Base-by-base conservation (phyloP, 495 filamentous ascomycete species). In the Apiosordaria backusii region DNA sequence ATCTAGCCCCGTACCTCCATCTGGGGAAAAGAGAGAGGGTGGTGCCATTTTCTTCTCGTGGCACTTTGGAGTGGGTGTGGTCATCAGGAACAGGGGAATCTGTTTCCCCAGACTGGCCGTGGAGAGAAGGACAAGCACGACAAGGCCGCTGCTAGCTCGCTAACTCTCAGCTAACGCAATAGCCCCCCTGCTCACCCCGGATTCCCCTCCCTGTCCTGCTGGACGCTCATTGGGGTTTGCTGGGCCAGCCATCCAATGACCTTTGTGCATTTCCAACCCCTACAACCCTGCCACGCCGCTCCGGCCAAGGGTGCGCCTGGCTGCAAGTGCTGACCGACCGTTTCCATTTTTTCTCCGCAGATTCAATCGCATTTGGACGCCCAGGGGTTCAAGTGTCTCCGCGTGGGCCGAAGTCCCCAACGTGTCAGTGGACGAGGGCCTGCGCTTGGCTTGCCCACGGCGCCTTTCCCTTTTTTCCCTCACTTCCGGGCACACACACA, bases 121-220 rank as follows among this genome's bases (percentile, higher is more conserved):
- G 24, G 2, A 57, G 7, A 57, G 7, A 22, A 57, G 24, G 5
- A 57, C 26, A 59, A 45, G 35, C 35, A 29, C 7, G 27, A n/a
- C n/a, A 7, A 29, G 27, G 27, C 27, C 4, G 27, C 3, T 45
- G 35, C 35, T 45, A 45, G 35, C 35, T 13, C 13, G 35, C 16
- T 45, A 45, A 45, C 35, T 45, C 35, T 45, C 35, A 45, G 59
- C 59, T 61, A 61, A 61, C 24, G 26, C 59, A 27, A 27, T 27
- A 18, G n/a, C 59, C 60, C 60, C 70, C 70, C 66, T 71, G 73
- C 62, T 70, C 59, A 67, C 73, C 73, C 71, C 69, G 70, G 71
- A 70, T 73, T 75, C 53, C 40, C 59, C 52, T 58, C 50, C 22
- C 9, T 23, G 35, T 45, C 35, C 35, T 45, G 35, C 50, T 63